A percentile compares a stretch with the other conserved stretches of the same genome.
Conservation (phyloP, 306 rosid species). For the Cicer cuneatum region DNA sequence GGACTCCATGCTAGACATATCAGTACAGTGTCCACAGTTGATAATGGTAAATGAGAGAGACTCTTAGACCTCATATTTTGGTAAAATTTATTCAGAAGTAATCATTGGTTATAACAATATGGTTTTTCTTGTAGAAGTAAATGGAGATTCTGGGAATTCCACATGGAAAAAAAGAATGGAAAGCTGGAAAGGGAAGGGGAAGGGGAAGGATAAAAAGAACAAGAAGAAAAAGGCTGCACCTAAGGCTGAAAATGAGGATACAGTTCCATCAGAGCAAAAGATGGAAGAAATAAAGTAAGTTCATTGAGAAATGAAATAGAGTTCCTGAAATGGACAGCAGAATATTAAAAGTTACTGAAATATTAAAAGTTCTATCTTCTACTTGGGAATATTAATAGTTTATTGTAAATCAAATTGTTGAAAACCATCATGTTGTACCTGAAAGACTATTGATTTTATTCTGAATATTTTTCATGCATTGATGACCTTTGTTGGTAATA, state of each 20-base stretch:
- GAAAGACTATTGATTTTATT: constrained; percentile 5
- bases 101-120: constrained; percentile 31
- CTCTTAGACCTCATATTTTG: constrained; percentile 25
- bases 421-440: constrained; percentile 12
- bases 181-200: constrained; percentile 99
- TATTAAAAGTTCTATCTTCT: neutral
- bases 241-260: constrained; percentile 56
- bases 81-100: constrained; percentile 7
- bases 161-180: constrained; percentile 86
- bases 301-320: constrained; percentile 30
- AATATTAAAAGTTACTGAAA: no score
- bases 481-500: constrained; percentile 15
- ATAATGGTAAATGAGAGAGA: constrained; percentile 65
- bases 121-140: constrained; percentile 65
- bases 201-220: constrained; percentile 83
- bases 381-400: no score
- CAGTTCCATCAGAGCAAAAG: constrained; percentile 78
- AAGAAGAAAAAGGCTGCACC: constrained; percentile 71
- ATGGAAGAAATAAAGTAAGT: constrained; percentile 78
- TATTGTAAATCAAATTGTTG: no score
- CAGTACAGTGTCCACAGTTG: constrained; percentile 74
- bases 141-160: constrained; percentile 79
- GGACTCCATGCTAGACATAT: constrained; percentile 91
- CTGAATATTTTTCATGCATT: constrained; percentile 4
- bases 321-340: neutral